Conservation (phyloP, 1,284 basidiomycete species). For the Microbotryum scabiosae region DNA sequence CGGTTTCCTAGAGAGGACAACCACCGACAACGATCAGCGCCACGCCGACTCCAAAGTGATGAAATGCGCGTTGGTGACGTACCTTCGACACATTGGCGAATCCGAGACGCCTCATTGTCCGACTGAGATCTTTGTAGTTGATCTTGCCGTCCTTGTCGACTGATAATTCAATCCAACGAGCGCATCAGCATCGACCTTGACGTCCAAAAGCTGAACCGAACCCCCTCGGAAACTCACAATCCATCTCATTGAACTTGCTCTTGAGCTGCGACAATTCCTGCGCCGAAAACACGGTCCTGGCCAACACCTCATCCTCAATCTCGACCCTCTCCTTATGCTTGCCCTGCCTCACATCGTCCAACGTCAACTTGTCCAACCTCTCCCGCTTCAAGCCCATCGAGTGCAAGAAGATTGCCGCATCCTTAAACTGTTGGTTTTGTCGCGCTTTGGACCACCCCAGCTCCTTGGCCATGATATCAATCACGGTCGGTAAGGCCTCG, state of each 20-base stretch:
- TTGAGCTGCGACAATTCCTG: constrained; percentile 27
- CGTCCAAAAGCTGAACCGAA: background rate
- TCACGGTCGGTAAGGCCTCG: constrained; percentile 71
- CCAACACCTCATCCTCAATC: constrained; percentile 17
- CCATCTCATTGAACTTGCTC: constrained; percentile 19
- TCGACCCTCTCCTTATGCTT: constrained; percentile 18
- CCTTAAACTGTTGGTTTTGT: constrained; percentile 53
- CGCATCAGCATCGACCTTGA: background rate
- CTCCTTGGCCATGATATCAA: constrained; percentile 85
- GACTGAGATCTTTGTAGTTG: constrained; percentile 9
- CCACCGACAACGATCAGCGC: background rate
- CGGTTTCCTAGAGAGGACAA: background rate
- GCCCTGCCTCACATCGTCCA: constrained; percentile 33
- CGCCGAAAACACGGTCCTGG: constrained; percentile 25
- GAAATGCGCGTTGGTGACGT: background rate
- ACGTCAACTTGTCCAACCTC: constrained; percentile 16
- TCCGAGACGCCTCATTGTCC: constrained; percentile 17
- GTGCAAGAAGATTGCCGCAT: constrained; percentile 41
- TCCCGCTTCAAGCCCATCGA: constrained; percentile 40
- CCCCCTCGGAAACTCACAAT: background rate
- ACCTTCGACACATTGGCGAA: constrained; percentile 9
- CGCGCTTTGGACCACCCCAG: constrained; percentile 62
- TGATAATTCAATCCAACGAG: background rate
- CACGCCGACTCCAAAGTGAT: background rate
- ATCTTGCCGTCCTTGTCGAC: constrained; percentile 27